A percentile compares a stretch with the other conserved stretches of the same genome.
These are phyloP conservation scores for Candida sonorensis DNA, from an alignment of 805 yeast species.

Conservation along the genomic window DNA sequence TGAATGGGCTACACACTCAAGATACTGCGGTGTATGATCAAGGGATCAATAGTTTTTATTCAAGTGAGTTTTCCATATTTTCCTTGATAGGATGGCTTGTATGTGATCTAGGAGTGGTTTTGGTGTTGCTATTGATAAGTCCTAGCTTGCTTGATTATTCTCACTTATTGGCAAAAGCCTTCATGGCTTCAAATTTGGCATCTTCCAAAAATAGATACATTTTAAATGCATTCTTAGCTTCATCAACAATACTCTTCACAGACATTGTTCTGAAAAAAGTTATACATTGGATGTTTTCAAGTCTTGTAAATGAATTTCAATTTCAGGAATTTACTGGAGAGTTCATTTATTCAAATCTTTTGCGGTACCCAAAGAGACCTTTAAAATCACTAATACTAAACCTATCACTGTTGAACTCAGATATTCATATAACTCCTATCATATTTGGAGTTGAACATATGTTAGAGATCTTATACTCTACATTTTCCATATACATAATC, in stretches of 20 bases:
- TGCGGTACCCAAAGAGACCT: slow-evolving; percentile 16
- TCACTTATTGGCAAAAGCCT: slow-evolving; percentile 26
- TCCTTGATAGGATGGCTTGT: too few species aligned
- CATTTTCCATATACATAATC: slow-evolving; percentile 25
- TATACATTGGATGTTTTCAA: slow-evolving; percentile 1
- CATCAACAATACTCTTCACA: slow-evolving; percentile 13
- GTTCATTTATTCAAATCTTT: slow-evolving; percentile 8
- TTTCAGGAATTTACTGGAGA: slow-evolving; percentile 4
- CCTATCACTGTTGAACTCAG: slow-evolving; percentile 14
- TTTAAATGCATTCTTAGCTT: slow-evolving; percentile 23
- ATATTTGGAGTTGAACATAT: slow-evolving; percentile 22
- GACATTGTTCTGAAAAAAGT: slow-evolving; percentile 7
- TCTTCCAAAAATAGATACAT: slow-evolving; percentile 22
- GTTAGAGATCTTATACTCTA: slow-evolving; percentile 21
- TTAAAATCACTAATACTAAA: slow-evolving; percentile 16
- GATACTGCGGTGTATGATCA: slow-evolving; percentile 2
- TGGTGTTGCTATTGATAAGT: slow-evolving; percentile 2
- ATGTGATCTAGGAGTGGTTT: too few species aligned
- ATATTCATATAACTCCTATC: slow-evolving; percentile 9
- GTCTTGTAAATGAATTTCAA: slow-evolving; percentile 1
- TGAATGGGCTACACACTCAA: slow-evolving; percentile 12
- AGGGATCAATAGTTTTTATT: too few species aligned
- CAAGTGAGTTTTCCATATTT: too few species aligned
- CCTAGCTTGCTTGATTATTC: slow-evolving; percentile 23
- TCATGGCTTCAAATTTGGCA: slow-evolving; percentile 28